Evolutionary conservation across 805 yeast genomes (phyloP).

Genomic region (Isabelozyma pseudorhagii): DNA sequence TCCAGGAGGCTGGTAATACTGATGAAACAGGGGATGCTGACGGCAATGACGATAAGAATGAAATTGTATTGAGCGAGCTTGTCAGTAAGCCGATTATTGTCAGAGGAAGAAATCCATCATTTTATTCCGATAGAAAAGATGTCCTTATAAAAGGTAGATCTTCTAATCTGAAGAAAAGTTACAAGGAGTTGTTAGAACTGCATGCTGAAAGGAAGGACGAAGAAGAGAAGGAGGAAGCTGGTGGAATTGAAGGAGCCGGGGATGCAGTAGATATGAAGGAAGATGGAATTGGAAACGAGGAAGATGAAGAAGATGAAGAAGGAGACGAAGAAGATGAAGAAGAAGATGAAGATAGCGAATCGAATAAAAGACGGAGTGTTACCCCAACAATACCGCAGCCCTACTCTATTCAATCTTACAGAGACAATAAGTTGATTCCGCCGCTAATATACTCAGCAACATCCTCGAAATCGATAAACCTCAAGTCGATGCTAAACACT

Average conservation of each 20-base stretch:
- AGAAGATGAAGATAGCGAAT: slow-evolving; percentile 3
- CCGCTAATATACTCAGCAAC: slow-evolving; percentile 5
- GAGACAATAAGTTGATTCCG: slow-evolving; percentile 1
- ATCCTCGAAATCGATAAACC: slow-evolving; percentile 2
- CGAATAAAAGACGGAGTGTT: not conserved
- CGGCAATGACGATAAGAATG: slow-evolving; percentile 21
- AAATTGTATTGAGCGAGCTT: slow-evolving; percentile 26
- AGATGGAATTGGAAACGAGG: slow-evolving; percentile 1
- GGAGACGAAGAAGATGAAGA: slow-evolving; percentile 9
- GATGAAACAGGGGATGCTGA: slow-evolving; percentile 4
- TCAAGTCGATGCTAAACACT: slow-evolving; percentile 3
- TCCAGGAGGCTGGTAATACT: slow-evolving; percentile 10
- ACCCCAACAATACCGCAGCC: slow-evolving; percentile 2
- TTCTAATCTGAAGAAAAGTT: slow-evolving; percentile 13
- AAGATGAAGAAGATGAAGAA: slow-evolving; percentile 6
- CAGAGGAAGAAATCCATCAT: slow-evolving; percentile 61
- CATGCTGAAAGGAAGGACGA: not conserved
- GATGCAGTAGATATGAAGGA: not conserved
- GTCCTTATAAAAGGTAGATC: slow-evolving; percentile 33
- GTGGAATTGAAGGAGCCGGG: not conserved
- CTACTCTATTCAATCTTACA: slow-evolving; percentile 1
- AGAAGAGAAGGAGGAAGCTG: slow-evolving; percentile 2
- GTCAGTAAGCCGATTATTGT: slow-evolving; percentile 49
- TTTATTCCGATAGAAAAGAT: slow-evolving; percentile 52
- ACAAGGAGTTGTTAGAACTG: slow-evolving; percentile 6